A percentile compares a stretch with the other conserved stretches of the same genome.
These are phyloP conservation scores for Tylopilus rubrobrunneus DNA, from an alignment of 768 basidiomycete genomes.

Conservation along the genomic window DNA sequence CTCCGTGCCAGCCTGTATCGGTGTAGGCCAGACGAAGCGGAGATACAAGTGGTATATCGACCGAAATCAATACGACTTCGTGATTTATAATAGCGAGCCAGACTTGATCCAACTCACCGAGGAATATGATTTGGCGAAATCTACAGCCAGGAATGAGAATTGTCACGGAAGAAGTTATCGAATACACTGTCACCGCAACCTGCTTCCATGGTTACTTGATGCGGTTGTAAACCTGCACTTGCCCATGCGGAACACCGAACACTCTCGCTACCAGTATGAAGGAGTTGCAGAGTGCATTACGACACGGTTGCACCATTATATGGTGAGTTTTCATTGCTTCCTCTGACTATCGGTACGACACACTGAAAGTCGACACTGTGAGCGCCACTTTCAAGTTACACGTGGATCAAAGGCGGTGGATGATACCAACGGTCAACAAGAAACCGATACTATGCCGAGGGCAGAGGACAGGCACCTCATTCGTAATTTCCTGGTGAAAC, in stretches of 20 bases:
- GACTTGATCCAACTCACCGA: background rate
- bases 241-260: background rate
- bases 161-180: no score
- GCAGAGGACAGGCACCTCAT: background rate
- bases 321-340: background rate
- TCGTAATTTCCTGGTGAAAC: background rate
- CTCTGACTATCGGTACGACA: background rate
- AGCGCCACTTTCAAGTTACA: background rate
- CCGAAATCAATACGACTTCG: conserved; percentile 1
- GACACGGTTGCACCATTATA: background rate
- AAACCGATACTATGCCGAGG: no score
- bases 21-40: background rate
- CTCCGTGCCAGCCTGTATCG: background rate
- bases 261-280: background rate
- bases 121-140: background rate
- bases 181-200: no score
- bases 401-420: background rate
- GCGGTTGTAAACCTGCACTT: no score
- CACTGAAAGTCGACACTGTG: background rate
- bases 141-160: background rate
- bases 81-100: background rate
- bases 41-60: conserved; percentile 1
- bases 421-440: background rate
- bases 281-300: background rate
- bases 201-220: no score